Conservation (phyloP, 768 basidiomycete species). For the Boletus sp. region DNA sequence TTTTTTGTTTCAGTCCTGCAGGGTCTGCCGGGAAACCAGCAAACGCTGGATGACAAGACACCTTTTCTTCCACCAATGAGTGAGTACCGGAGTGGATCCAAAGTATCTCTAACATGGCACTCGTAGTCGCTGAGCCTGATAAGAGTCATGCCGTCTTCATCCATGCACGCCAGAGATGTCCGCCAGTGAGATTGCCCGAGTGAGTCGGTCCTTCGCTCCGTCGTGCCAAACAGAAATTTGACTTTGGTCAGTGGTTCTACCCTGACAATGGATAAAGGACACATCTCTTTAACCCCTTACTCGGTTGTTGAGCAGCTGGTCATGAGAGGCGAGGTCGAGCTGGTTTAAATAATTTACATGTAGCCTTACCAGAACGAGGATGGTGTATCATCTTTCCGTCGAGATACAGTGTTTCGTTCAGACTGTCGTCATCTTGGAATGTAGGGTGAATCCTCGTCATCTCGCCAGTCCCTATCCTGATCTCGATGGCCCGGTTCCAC, state of each 20-base stretch:
- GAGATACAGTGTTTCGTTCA: constrained; percentile 5
- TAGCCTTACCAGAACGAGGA: constrained; percentile 11
- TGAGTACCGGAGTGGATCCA: constrained; percentile 31
- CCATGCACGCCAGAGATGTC: constrained; percentile 70
- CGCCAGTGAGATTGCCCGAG: constrained; percentile 66
- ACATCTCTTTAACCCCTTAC: constrained; percentile 79
- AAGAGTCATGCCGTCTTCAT: constrained; percentile 76
- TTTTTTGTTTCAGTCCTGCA: constrained; percentile 79
- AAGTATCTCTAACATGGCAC: constrained; percentile 5
- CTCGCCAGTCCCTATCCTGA: constrained; percentile 43
- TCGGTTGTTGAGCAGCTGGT: constrained; percentile 72
- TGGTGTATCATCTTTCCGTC: constrained; percentile 10
- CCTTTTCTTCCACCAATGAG: constrained; percentile 75
- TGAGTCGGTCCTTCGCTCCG: constrained; percentile 33
- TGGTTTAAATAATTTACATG: constrained; percentile 49
- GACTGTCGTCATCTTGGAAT: constrained; percentile 33
- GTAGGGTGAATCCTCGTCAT: constrained; percentile 41
- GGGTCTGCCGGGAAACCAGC: constrained; percentile 72
- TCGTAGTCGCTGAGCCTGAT: constrained; percentile 73
- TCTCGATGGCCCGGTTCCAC: constrained; percentile 39
- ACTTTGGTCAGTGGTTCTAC: constrained; percentile 53
- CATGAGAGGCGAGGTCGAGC: constrained; percentile 66
- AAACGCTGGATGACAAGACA: constrained; percentile 70
- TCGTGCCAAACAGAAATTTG: neutral
- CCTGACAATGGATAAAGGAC: constrained; percentile 73